These are phyloP conservation scores for Botryotinia narcissicola DNA, from an alignment of 2,329 filamentous ascomycete species.

Conservation along the genomic window DNA sequence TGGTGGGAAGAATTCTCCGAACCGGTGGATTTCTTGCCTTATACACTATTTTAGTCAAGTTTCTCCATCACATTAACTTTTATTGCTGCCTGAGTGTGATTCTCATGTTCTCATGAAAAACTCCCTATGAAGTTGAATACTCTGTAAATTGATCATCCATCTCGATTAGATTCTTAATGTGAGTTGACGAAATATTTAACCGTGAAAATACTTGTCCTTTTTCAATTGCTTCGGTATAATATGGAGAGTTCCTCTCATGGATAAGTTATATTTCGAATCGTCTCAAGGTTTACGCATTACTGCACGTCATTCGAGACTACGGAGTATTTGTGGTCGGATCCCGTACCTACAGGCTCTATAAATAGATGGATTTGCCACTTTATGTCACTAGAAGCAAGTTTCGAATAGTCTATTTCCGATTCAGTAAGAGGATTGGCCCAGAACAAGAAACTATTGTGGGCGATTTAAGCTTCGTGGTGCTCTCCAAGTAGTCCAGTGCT, in stretches of 20 bases:
- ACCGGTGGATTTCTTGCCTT: background rate
- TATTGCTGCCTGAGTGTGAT: background rate
- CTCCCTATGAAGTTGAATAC: background rate
- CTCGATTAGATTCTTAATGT: background rate
- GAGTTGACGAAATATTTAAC: background rate
- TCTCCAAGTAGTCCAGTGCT: background rate
- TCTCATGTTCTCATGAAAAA: background rate
- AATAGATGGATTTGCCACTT: background rate
- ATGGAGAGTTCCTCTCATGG: background rate
- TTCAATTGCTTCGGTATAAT: too few species aligned
- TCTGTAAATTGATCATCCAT: background rate
- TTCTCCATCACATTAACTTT: background rate
- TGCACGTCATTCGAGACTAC: background rate
- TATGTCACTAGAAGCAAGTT: background rate
- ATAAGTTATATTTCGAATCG: background rate
- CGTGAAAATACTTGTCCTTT: accelerated
- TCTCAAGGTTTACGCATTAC: background rate
- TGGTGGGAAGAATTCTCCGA: background rate
- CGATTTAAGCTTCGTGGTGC: too few species aligned
- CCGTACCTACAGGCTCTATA: background rate
- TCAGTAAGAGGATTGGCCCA: background rate
- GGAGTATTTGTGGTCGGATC: background rate
- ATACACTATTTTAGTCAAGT: background rate
- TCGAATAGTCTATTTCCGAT: background rate
- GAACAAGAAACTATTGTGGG: too few species aligned